phyloP scores from a whole-genome alignment of 2,329 filamentous ascomycete species.

The Epichloe elymi region DNA sequence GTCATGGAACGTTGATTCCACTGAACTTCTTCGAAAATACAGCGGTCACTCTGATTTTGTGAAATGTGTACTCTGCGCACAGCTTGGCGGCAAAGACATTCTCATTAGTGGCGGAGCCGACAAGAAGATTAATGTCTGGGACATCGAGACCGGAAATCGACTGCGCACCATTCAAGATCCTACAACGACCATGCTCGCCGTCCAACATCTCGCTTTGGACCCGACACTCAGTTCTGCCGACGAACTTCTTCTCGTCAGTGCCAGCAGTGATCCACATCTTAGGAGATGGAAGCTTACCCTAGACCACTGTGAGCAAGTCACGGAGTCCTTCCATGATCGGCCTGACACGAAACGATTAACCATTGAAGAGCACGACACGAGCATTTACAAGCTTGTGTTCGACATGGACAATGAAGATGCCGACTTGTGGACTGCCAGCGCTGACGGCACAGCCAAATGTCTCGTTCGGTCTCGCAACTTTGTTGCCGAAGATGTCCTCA shows the following conservation, averaged over 20 bases:
- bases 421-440: conserved; percentile 86
- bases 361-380: conserved; percentile 78
- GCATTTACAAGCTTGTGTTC: conserved; percentile 70
- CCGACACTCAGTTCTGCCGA: conserved; percentile 40
- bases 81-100: conserved; percentile 45
- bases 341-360: conserved; percentile 31
- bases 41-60: conserved; percentile 83
- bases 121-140: conserved; percentile 74
- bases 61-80: conserved; percentile 58
- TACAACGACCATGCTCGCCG: conserved; percentile 54
- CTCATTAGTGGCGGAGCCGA: conserved; percentile 68
- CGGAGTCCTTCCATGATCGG: conserved; percentile 29
- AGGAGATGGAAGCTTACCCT: conserved; percentile 58
- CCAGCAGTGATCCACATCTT: conserved; percentile 69
- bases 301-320: conserved; percentile 39
- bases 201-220: conserved; percentile 71
- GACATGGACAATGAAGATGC: conserved; percentile 46
- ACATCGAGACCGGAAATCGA: conserved; percentile 51
- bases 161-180: conserved; percentile 71
- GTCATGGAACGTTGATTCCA: conserved; percentile 60
- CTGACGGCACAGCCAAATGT: conserved; percentile 78
- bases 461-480: conserved; percentile 57
- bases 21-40: conserved; percentile 43
- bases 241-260: conserved; percentile 54
- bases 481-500: conserved; percentile 55